Percentiles rank a stretch among this genome's conserved stretches.
Conservation (phyloP, 2,329 filamentous ascomycete species). For the Fusarium sp. region DNA sequence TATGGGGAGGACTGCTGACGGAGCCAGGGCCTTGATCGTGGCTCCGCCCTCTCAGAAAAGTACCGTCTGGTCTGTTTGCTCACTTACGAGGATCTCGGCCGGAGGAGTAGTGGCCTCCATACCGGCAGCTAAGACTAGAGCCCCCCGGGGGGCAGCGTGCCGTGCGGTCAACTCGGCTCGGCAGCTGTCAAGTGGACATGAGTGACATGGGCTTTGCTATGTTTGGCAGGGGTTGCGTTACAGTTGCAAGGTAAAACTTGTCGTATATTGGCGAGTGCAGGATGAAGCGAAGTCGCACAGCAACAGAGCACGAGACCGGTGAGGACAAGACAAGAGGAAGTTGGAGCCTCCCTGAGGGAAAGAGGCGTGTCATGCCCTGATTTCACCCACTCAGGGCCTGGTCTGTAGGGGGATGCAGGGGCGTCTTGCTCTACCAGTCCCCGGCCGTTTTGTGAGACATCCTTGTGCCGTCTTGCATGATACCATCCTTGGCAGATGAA, state of each 20-base stretch:
- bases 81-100: constrained; percentile 31
- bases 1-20: no score
- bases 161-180: constrained; percentile 10
- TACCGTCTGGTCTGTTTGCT: constrained; percentile 13
- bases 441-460: constrained; percentile 27
- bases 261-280: constrained; percentile 1
- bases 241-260: constrained; percentile 1
- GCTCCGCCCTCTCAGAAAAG: neutral
- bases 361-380: constrained; percentile 2
- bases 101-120: constrained; percentile 29
- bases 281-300: constrained; percentile 12
- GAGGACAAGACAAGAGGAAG: constrained; percentile 22
- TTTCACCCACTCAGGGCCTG: constrained; percentile 12
- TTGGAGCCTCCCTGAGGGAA: constrained; percentile 16
- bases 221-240: neutral
- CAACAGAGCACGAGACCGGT: constrained; percentile 10
- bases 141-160: constrained; percentile 15
- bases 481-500: constrained; percentile 14
- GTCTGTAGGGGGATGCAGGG: constrained; percentile 25
- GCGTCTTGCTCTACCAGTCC: constrained; percentile 21
- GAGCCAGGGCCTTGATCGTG: neutral
- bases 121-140: constrained; percentile 12
- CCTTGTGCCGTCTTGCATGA: constrained; percentile 16
- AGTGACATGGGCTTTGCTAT: constrained; percentile 1
- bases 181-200: constrained; percentile 9